These are phyloP conservation scores for Acacia confusa DNA, from an alignment of 306 rosid species.

Conservation along the genomic window DNA sequence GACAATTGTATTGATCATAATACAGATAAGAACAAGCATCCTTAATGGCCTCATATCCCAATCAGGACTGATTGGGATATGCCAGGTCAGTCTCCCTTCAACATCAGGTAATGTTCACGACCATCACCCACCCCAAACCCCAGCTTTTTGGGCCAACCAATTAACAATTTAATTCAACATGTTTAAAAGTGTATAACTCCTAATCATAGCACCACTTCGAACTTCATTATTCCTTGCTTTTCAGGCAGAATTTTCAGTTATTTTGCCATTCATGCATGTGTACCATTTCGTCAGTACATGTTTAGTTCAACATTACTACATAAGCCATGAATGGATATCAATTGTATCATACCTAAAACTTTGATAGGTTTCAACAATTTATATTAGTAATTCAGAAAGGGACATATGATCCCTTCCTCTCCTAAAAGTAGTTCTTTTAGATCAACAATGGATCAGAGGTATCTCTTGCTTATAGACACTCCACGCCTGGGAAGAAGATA, in stretches of 20 bases:
- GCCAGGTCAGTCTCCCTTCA: conserved; percentile 6
- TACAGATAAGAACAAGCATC: conserved; percentile 9
- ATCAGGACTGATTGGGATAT: conserved; percentile 7
- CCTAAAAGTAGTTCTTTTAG: neutral
- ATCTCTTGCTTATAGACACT: neutral
- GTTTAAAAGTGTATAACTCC: conserved; percentile 12
- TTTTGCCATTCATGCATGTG: conserved; percentile 2
- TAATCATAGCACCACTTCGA: neutral
- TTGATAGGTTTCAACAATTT: conserved; percentile 9
- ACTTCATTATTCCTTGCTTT: conserved; percentile 9
- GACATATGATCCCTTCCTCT: conserved; percentile 12
- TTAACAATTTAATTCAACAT: neutral
- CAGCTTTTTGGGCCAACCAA: neutral
- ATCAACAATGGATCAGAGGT: conserved; percentile 12
- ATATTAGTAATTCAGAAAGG: conserved; percentile 13
- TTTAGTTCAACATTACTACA: conserved; percentile 3
- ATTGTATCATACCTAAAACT: neutral
- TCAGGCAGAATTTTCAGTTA: conserved; percentile 16
- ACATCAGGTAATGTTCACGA: neutral
- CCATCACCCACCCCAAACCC: neutral
- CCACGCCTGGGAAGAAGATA: neutral
- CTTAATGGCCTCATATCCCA: neutral
- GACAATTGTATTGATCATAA: neutral
- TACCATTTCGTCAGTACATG: neutral
- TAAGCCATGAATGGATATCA: neutral